Percentiles rank a stretch among this genome's conserved stretches.
Evolutionary conservation across 164 flowering plant genomes (phyloP).

Genomic region (Aristolochia contorta): DNA sequence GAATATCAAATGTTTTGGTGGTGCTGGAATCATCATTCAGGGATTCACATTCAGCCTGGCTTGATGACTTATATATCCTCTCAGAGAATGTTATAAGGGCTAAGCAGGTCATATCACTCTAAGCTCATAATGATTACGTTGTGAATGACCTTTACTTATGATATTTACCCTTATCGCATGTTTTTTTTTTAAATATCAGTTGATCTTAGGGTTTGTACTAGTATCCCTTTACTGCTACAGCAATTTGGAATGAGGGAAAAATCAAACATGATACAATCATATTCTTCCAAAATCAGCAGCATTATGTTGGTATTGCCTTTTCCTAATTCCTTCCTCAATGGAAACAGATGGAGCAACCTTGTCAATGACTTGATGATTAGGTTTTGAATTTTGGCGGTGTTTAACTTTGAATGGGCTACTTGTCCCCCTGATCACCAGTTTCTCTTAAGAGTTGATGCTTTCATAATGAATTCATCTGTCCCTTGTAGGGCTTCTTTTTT

Average conservation of each 20-base stretch:
- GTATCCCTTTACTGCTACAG: too few relatives aligned
- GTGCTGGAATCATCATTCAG: constrained; percentile 74
- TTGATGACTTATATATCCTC: constrained; percentile 64
- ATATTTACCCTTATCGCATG: too few relatives aligned
- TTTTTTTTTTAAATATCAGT: too few relatives aligned
- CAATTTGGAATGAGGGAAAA: too few relatives aligned
- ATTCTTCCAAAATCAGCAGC: too few relatives aligned
- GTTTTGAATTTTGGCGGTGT: too few relatives aligned
- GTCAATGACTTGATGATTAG: neutral
- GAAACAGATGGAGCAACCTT: neutral
- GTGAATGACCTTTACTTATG: too few relatives aligned
- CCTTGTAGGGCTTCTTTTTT: neutral
- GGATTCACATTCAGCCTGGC: constrained; percentile 53
- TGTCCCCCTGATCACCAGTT: neutral
- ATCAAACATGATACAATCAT: too few relatives aligned
- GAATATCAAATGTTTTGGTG: constrained; percentile 65
- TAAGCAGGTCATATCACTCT: constrained; percentile 56
- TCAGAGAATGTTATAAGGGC: constrained; percentile 68
- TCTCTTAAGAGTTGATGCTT: neutral
- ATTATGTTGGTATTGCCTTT: too few relatives aligned
- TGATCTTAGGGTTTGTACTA: too few relatives aligned
- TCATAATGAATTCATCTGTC: neutral
- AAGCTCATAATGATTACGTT: too few relatives aligned
- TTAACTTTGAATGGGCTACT: neutral
- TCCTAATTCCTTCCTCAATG: too few relatives aligned